A percentile compares a stretch with the other conserved stretches of the same genome.
Evolutionary conservation across 2,329 filamentous ascomycete species (phyloP).

Genomic region (Mycosphaerella sp.): DNA sequence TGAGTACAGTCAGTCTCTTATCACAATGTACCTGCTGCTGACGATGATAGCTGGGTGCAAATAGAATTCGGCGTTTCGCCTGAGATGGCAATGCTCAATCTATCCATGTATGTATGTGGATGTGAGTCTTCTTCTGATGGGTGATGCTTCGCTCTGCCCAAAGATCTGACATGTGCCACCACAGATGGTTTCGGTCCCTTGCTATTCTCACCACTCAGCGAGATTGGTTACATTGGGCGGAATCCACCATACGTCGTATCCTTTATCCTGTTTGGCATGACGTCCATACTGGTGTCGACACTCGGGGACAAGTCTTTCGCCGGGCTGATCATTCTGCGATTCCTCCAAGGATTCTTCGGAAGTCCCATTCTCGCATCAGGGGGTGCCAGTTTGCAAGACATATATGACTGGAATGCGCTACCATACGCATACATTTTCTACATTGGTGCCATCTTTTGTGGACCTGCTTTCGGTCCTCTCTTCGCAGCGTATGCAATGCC

Average conservation of each 20-base stretch:
- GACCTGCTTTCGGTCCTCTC: not conserved
- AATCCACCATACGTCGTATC: conserved; percentile 13
- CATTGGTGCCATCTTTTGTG: not conserved
- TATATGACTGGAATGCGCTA: not conserved
- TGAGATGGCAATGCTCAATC: not conserved
- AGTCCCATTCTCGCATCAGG: conserved; percentile 57
- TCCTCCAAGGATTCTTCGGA: conserved; percentile 55
- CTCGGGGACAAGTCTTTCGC: conserved; percentile 36
- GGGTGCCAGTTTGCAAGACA: conserved; percentile 22
- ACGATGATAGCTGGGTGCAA: not conserved
- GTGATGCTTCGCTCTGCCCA: not conserved
- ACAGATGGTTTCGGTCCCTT: conserved; percentile 3
- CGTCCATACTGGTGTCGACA: conserved; percentile 25
- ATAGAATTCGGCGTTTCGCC: not conserved
- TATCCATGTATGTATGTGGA: not conserved
- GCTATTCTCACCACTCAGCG: conserved; percentile 14
- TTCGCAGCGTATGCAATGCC: not conserved
- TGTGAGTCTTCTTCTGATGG: not conserved
- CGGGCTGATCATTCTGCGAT: not conserved
- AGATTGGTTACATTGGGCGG: conserved; percentile 12
- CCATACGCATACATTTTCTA: not conserved
- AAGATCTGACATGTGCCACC: not conserved
- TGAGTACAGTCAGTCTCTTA: not conserved
- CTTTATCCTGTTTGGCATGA: conserved; percentile 10
- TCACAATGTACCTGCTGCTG: not conserved